phyloP scores from a whole-genome alignment of 768 basidiomycete genomes.

The Tylopilus balloui region DNA sequence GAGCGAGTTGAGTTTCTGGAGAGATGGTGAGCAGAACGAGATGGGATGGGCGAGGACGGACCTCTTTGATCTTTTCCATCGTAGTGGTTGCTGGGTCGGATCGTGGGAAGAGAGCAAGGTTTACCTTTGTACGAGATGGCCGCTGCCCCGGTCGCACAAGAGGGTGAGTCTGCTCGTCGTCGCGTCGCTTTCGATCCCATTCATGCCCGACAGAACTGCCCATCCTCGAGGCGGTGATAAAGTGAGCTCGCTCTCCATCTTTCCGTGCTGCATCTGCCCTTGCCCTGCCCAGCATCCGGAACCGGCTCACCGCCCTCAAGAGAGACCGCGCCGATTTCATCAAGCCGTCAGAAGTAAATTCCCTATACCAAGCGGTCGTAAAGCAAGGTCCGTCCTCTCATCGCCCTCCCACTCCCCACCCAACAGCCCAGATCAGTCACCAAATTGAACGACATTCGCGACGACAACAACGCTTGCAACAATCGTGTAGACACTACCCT shows the following conservation, averaged over 20 bases:
- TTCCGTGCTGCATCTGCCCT: constrained; percentile 17
- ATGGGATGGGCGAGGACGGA: not conserved
- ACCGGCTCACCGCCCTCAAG: constrained; percentile 91
- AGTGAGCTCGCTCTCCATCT: constrained; percentile 43
- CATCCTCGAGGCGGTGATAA: constrained; percentile 92
- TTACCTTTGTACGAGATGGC: constrained; percentile 44
- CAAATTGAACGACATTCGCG: constrained; percentile 85
- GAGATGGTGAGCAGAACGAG: not conserved
- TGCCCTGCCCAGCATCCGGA: constrained; percentile 67
- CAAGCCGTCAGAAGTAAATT: constrained; percentile 88
- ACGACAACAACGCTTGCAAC: constrained; percentile 68
- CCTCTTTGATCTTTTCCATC: constrained; percentile 51
- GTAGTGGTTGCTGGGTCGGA: constrained; percentile 11
- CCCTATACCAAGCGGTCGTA: constrained; percentile 88
- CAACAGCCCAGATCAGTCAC: constrained; percentile 53
- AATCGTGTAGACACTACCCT: constrained; percentile 95
- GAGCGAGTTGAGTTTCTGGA: constrained; percentile 70
- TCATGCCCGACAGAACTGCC: constrained; percentile 65
- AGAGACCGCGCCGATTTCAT: constrained; percentile 91
- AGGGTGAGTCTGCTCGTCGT: constrained; percentile 44
- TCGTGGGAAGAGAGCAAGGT: constrained; percentile 32
- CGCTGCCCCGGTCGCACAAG: constrained; percentile 71
- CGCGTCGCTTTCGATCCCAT: constrained; percentile 1
- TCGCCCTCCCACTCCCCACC: not conserved
- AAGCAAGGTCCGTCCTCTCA: constrained; percentile 68